Evolutionary conservation across 306 rosid genomes (phyloP).

Genomic region (Urtica urens): DNA sequence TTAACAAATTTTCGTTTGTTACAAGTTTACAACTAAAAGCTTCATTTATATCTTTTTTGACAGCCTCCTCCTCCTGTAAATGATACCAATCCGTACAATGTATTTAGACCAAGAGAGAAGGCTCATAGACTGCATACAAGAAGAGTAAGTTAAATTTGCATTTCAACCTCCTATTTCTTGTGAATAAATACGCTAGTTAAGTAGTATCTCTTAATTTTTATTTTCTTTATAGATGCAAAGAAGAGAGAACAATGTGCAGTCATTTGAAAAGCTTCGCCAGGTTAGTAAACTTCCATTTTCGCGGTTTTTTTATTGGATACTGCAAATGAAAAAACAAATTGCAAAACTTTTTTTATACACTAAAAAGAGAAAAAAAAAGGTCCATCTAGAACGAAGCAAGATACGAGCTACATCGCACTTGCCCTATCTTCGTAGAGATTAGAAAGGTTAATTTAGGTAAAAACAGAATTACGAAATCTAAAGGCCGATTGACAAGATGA

Average conservation of each 20-base stretch:
- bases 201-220: conserved; percentile 4
- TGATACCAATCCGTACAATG: conserved; percentile 97
- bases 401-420: no score
- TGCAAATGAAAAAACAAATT: not conserved
- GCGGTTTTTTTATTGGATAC: not conserved
- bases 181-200: not conserved
- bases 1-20: not conserved
- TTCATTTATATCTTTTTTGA: conserved; percentile 20
- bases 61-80: conserved; percentile 99
- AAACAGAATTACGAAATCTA: no score
- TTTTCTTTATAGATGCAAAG: conserved; percentile 68
- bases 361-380: not conserved
- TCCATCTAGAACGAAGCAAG: no score
- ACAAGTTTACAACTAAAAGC: conserved; percentile 13
- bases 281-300: conserved; percentile 24
- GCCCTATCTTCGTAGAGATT: no score
- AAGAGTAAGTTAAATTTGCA: conserved; percentile 47
- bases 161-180: conserved; percentile 16
- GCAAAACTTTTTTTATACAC: not conserved
- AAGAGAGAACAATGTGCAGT: conserved; percentile 95
- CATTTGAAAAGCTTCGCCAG: conserved; percentile 99
- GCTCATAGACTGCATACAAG: conserved; percentile 96
- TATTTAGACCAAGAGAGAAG: conserved; percentile 97
- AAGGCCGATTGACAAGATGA: not conserved
- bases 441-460: no score